Percentiles rank a stretch among this genome's conserved stretches.
phyloP scores from a whole-genome alignment of 2,329 filamentous ascomycete species.

The Geosmithia morbida region DNA sequence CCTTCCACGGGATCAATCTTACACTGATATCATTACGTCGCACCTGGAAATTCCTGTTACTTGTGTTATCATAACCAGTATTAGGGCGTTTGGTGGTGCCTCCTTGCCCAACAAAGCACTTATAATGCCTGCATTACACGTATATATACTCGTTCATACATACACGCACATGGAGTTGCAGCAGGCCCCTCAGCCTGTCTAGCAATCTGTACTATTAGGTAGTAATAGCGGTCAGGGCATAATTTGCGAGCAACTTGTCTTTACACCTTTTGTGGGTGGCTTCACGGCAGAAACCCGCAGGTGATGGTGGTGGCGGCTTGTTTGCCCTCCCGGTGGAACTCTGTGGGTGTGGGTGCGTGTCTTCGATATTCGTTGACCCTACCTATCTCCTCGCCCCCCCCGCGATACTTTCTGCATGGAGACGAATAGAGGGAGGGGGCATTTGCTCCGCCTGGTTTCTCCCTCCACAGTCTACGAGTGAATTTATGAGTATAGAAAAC shows the following conservation, averaged over 20 bases:
- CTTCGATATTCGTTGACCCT: neutral
- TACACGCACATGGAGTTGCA: neutral
- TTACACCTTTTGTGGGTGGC: neutral
- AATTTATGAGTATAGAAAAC: neutral
- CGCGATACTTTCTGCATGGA: neutral
- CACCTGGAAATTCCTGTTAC: no score
- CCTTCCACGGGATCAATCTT: no score
- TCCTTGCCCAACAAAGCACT: neutral
- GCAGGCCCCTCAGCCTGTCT: neutral
- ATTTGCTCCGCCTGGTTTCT: neutral
- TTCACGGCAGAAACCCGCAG: neutral
- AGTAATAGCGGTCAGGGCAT: neutral
- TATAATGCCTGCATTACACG: neutral
- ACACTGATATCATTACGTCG: no score
- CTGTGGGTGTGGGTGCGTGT: neutral
- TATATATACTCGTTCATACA: neutral
- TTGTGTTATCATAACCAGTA: neutral
- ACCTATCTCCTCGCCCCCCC: neutral
- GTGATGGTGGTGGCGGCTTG: neutral
- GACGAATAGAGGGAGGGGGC: neutral
- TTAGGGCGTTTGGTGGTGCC: neutral
- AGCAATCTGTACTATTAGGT: neutral
- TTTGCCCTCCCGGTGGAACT: neutral
- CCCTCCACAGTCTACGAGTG: neutral
- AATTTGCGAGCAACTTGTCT: neutral